Evolutionary conservation across 1,139 yeast genomes (phyloP), one percentile per base, ranked within the genome.

Genomic region (Scheffersomyces lignicola): DNA sequence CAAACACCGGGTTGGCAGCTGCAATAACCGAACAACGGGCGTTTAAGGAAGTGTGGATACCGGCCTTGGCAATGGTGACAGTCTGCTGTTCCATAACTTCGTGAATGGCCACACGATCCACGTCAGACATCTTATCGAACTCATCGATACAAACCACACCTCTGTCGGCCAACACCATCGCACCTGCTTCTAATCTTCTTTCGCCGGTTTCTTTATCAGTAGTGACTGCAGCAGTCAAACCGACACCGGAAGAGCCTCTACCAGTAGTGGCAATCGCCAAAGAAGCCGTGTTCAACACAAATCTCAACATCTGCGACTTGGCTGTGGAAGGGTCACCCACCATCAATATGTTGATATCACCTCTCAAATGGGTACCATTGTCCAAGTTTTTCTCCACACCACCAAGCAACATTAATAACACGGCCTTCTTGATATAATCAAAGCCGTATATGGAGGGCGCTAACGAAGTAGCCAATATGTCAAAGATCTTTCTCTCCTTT

Each of bases 81-180:
- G 99, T 92, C 60, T 94, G 99, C 65, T 92, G 98, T 68, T 92
- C 98, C 98, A 92, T 94, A 34, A 92, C 98, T 75, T 92, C 99
- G 64, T 92, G 99, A 53, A 92, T 92, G 1, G 98, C 97, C 35
- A 92, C 98, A 60, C 98, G 78, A 65, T 92, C 99, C 20, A 82
- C 78, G 58, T 94, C 98, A 42, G 88, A 83, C 99, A 92, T 92
- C 61, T 92, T 92, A 66, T 92, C 98, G 55, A 92, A 92, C 69
- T 92, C 98, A 72, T 92, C 98, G 55, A 92, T 94, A 76, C 98
- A 92, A 29, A 92, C 97, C 42, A 94, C 76, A 45, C 99, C 99
- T 48, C 97, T 73, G 62, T 92, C 98, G 8, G 97, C 99, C 44
- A 94, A 69, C 31, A 92, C 98, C 98, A 92, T 92, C 3, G 99